A percentile compares a stretch with the other conserved stretches of the same genome.
Evolutionary conservation across 2,329 filamentous ascomycete species (phyloP).

Genomic region (Nannizziopsis arthrosporioides): DNA sequence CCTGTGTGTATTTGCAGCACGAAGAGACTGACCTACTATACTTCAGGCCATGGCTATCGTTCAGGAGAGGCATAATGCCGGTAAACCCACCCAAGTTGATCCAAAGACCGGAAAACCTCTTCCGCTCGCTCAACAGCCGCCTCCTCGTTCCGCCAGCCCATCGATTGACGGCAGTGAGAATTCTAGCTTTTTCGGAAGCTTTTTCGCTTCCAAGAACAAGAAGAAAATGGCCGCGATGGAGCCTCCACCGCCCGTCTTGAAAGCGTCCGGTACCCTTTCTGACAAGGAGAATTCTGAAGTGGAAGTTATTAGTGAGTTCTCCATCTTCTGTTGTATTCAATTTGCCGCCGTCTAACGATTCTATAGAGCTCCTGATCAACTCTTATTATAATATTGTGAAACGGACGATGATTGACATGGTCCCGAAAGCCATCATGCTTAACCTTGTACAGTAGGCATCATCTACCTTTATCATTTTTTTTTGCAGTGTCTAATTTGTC

Average conservation of each 20-base stretch:
- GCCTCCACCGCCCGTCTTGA: constrained; percentile 78
- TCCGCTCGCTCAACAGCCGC: constrained; percentile 50
- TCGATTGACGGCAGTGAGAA: constrained; percentile 53
- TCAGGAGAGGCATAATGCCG: constrained; percentile 72
- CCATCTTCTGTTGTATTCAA: neutral
- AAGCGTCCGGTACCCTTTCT: constrained; percentile 83
- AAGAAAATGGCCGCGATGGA: constrained; percentile 99
- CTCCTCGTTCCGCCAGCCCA: constrained; percentile 60
- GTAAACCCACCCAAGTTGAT: constrained; percentile 86
- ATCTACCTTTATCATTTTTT: neutral
- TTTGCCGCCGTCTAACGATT: neutral
- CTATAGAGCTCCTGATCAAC: constrained; percentile 74
- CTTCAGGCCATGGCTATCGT: constrained; percentile 85
- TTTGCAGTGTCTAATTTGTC: constrained; percentile 2
- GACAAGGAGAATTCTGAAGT: constrained; percentile 94
- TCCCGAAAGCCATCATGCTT: constrained; percentile 98
- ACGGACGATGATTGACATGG: constrained; percentile 99
- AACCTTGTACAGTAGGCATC: constrained; percentile 77
- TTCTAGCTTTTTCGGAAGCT: constrained; percentile 89
- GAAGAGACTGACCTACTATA: neutral
- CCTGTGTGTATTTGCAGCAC: neutral
- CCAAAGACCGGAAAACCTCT: constrained; percentile 97
- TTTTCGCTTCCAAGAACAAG: constrained; percentile 99
- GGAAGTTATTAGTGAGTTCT: constrained; percentile 92
- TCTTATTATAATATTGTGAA: constrained; percentile 98